phyloP scores from a whole-genome alignment of 805 yeast species.

The Candida nitratophila region DNA sequence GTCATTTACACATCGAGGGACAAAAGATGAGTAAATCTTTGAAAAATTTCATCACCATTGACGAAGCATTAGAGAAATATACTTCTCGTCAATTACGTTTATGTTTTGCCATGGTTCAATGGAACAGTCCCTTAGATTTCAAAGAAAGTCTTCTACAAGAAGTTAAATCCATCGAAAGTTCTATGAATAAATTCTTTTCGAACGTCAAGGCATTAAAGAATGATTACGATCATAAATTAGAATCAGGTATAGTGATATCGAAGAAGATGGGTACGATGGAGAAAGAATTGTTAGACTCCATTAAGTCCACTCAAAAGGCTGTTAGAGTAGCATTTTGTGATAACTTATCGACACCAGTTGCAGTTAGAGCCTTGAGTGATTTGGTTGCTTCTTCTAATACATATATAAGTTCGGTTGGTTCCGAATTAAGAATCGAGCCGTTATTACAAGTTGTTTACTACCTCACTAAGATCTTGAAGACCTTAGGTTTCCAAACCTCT shows the following conservation, averaged over 20 bases:
- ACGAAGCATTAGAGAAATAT: conserved; percentile 71
- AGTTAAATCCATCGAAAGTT: conserved; percentile 67
- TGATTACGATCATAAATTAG: conserved; percentile 51
- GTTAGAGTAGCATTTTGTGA: conserved; percentile 83
- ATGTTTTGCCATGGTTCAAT: conserved; percentile 83
- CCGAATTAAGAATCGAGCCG: conserved; percentile 56
- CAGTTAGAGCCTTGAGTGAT: conserved; percentile 56
- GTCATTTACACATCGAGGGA: conserved; percentile 97
- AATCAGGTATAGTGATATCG: conserved; percentile 43
- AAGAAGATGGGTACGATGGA: conserved; percentile 57
- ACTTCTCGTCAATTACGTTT: conserved; percentile 80
- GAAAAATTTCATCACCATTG: conserved; percentile 91
- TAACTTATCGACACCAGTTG: conserved; percentile 75
- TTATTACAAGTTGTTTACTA: conserved; percentile 57
- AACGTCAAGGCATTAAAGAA: conserved; percentile 74
- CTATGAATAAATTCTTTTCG: conserved; percentile 76
- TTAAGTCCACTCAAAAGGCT: conserved; percentile 43
- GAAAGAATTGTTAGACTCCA: conserved; percentile 37
- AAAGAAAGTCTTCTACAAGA: conserved; percentile 74
- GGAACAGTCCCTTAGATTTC: conserved; percentile 92
- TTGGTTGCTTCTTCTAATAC: conserved; percentile 66
- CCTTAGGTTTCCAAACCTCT: conserved; percentile 73
- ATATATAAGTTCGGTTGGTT: conserved; percentile 52
- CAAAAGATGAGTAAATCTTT: conserved; percentile 96
- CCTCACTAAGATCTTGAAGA: conserved; percentile 60